Base-by-base conservation (phyloP, 345 rosid species). In the Salix exigua region DNA sequence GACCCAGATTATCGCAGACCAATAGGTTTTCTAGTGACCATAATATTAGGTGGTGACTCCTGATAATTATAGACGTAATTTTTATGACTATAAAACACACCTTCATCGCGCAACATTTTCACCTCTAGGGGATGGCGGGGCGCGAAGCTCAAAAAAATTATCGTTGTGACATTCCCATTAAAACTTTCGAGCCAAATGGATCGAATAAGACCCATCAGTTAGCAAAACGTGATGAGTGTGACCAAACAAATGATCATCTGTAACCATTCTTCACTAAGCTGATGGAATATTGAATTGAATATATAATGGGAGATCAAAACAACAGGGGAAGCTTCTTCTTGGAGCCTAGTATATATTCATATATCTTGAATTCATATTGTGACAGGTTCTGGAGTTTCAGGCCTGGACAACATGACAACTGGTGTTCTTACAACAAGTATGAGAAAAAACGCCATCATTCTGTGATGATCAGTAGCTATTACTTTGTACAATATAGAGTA, bases 401-500 rank as follows among this genome's bases (percentile, higher is more conserved):
- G 73, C 70, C 21, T 17, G 33, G 46, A 18, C 33, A 58, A 37
- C 42, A 82, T 21, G 68, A 75, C 74, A 64, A 71, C 48, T 13
- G 44, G 73, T 71, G 78, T 55, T 74, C 53, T 40, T 73, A 75
- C 83, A 71, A 9, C 44, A 25, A 70, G 67, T 53, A 66, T 42
- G 88, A 86, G 88, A 83, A 82, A 80, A n/a, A 13, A 40, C 51
- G 78, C 77, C 78, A 86, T 88, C 82, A 86, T 88, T 77, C 50
- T 79, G 70, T 31, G 74, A 88, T 86, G 85, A 88, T 88, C 83
- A 79, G 87, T 69, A 67, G 79, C 83, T 87, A 10, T 83, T 79
- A 19, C 76, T 50, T 79, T 26, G 28, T n/a, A 82, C 92, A 89
- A 53, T 93, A 89, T 75, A 81, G 99, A 53, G 97, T 96, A 60